Conservation (phyloP, 108 stramenopile species). For the Nannochloropsis oceanica region DNA sequence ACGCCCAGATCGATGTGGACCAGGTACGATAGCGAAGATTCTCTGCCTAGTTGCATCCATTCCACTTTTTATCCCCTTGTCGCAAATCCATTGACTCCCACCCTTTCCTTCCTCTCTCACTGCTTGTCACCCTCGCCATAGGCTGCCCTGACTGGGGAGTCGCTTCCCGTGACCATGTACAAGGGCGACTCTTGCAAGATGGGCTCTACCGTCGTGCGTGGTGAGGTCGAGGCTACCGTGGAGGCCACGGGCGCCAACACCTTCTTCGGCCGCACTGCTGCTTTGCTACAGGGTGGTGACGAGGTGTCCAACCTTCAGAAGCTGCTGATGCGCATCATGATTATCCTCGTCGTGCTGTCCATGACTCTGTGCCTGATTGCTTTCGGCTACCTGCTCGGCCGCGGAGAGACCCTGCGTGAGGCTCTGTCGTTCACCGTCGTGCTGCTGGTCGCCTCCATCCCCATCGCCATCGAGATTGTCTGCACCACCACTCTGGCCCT, state of each 20-base stretch:
- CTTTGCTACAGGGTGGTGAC: constrained; percentile 35
- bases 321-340: constrained; percentile 48
- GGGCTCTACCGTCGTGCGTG: constrained; percentile 55
- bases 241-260: constrained; percentile 49
- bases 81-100: no score
- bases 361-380: constrained; percentile 42
- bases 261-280: constrained; percentile 60
- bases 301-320: constrained; percentile 46
- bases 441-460: constrained; percentile 57
- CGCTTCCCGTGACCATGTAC: constrained; percentile 58
- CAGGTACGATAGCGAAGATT: constrained; percentile 44
- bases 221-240: constrained; percentile 46
- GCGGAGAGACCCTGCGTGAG: not conserved
- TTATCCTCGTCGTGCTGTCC: constrained; percentile 44
- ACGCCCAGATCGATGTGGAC: not conserved
- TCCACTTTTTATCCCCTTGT: no score
- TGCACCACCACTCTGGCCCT: constrained; percentile 52
- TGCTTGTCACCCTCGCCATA: not conserved
- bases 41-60: no score
- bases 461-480: constrained; percentile 63
- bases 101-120: no score
- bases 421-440: constrained; percentile 43
- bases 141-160: constrained; percentile 63
- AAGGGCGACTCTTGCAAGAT: constrained; percentile 45
- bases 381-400: not conserved